Base-by-base conservation (phyloP, 2,329 filamentous ascomycete genomes). In the Fusarium tjaetaba region DNA sequence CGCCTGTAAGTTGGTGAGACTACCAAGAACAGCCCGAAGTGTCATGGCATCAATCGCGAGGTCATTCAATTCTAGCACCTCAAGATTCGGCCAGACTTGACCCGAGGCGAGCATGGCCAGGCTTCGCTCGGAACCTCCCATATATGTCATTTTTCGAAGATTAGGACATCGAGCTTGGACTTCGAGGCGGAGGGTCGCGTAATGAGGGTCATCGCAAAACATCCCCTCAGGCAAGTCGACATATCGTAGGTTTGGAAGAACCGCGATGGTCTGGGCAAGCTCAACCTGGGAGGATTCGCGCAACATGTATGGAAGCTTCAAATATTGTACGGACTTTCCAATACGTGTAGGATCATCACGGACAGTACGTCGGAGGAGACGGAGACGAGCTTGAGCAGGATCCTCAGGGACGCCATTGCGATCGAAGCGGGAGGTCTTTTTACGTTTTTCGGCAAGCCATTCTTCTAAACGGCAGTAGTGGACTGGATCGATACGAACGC, bases 251-350 rank as follows among this genome's bases (percentile, higher is more conserved):
- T 96, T 95, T 36, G 94, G 94, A 48, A 96, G 87, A 30, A 95
- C 93, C 42, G 94, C 94, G 53, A 98, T 92, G 32, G 93, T 94
- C 57, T 95, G 91, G 15, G 96, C 95, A 55, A 98, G 88, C 72
- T 96, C 93, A 61, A 93, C 89, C 80, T 96, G 94, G 80, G 89
- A 93, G 3, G 93, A 93, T 84, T 98, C 94, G 65, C 96, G 91
- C 61, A 96, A 92, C 96, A 98, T 98, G 82, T 97, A 98, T 11
- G 96, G 94, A 67, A 94, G 91, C 85, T 97, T 97, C 78, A 98
- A 86, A 77, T 92, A 95, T 78, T 92, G 85, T 10, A 97, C 94
- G 46, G 90, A 85, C 62, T 88, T 85, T 39, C 92, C 94, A 51
- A 97, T 84, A 32, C 88, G 85, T 14, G 87, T 90, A 28, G 90